A percentile compares a stretch with the other conserved stretches of the same genome.
Conservation (phyloP, 2,329 filamentous ascomycete genomes). For the Malbranchea zuffiana region DNA sequence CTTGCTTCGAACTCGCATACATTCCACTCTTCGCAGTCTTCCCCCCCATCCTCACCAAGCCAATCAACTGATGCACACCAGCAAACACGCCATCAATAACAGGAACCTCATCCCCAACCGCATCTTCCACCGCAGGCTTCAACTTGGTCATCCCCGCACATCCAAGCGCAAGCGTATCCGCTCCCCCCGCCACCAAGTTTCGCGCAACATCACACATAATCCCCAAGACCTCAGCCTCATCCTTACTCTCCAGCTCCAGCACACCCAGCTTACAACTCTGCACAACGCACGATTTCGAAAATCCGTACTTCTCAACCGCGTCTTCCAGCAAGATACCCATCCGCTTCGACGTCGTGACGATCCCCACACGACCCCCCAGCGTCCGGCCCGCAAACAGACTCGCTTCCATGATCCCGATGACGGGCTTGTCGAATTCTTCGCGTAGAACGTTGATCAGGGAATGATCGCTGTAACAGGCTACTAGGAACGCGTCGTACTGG, state of each 20-base stretch:
- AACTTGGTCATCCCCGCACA: conserved; percentile 88
- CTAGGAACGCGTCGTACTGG: conserved; percentile 60
- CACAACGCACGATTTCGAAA: conserved; percentile 38
- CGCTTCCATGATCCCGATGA: conserved; percentile 81
- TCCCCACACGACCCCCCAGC: no score
- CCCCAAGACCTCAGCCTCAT: conserved; percentile 55
- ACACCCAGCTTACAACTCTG: conserved; percentile 73
- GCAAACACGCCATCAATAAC: conserved; percentile 60
- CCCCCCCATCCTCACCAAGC: conserved; percentile 22
- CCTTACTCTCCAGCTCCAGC: conserved; percentile 62
- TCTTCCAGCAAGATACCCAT: conserved; percentile 64
- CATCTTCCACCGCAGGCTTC: conserved; percentile 69
- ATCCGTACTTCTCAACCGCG: conserved; percentile 45
- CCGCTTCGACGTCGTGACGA: conserved; percentile 74
- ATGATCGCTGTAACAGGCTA: conserved; percentile 83
- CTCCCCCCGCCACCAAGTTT: conserved; percentile 57
- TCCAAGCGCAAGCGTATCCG: conserved; percentile 61
- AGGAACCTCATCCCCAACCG: conserved; percentile 59
- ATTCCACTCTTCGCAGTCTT: conserved; percentile 23
- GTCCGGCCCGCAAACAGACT: no score
- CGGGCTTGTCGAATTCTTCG: conserved; percentile 34
- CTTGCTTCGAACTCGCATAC: conserved; percentile 21
- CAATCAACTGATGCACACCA: conserved; percentile 28
- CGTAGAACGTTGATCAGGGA: conserved; percentile 57
- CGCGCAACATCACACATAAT: no score